Evolutionary conservation across 2,329 filamentous ascomycete genomes (phyloP), one percentile per base, ranked within the genome.

Genomic region (Ascochyta fabae): DNA sequence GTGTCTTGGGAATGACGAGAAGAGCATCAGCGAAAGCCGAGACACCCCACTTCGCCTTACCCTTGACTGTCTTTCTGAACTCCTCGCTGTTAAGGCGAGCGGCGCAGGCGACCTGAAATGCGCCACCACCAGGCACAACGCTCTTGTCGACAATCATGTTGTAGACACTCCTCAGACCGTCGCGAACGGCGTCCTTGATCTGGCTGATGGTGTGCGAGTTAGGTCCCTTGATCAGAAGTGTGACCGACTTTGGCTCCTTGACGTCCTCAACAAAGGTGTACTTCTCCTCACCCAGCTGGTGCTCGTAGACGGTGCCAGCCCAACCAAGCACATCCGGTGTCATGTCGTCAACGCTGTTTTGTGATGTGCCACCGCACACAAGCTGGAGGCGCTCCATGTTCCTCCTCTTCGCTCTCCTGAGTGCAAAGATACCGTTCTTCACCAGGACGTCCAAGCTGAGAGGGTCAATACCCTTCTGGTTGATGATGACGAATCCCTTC

Each of bases 111-210:
- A 99, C 88, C 78, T 99, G 95, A 86, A 96, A 99, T 45, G 95
- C 91, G 68, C 95, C 95, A 54, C 88, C 95, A 55, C 95, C 95
- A 1, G 95, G 95, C 24, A 99, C 92, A 19, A 99, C 95, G 66
- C 90, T 94, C 79, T 89, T 87, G 76, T 99, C 95, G n/a, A 98
- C 94, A 75, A 99, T 98, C 84, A 96, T 96, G 83, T 99, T 99
- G 86, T 97, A 98, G 45, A 98, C 95, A 75, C 92, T 96, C 72
- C 95, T 87, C 65, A 99, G 84, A 60, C 95, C 95, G 74, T 99
- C 95, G 49, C 95, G 87, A 40, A 98, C 95, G 3, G 95, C 95
- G 74, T 99, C 95, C 64, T 92, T 96, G 72, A 99, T 92, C 78
- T 99, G 95, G 13, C 90, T 88, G 70, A 99, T 99, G 59, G 94